These are phyloP conservation scores for Orbilia ellipsospora DNA, from an alignment of 2,329 filamentous ascomycete species.

Conservation along the genomic window DNA sequence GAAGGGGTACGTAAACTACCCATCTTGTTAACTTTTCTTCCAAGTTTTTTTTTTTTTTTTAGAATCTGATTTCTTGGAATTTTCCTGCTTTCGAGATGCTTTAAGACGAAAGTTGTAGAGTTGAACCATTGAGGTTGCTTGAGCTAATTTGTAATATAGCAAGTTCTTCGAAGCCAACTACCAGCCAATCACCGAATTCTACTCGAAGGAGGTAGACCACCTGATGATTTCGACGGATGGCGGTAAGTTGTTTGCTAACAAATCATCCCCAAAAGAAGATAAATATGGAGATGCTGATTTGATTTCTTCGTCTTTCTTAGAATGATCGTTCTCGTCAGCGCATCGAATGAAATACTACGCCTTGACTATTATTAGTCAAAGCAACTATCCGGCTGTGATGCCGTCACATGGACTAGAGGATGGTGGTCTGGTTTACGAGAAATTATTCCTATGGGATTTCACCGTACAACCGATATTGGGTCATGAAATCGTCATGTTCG, in stretches of 20 bases:
- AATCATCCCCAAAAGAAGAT: not conserved
- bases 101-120: no score
- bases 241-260: slow-evolving; percentile 17
- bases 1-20: slow-evolving; percentile 25
- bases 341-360: slow-evolving; percentile 15
- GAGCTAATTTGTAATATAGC: slow-evolving; percentile 11
- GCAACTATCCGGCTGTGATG: not conserved
- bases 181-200: slow-evolving; percentile 36
- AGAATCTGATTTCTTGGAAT: slow-evolving; percentile 2
- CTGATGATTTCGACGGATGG: slow-evolving; percentile 34
- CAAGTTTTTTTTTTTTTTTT: not conserved
- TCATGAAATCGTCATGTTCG: not conserved
- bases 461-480: not conserved
- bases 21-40: not conserved
- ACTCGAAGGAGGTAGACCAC: not conserved
- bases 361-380: slow-evolving; percentile 39
- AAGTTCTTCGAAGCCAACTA: slow-evolving; percentile 27
- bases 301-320: not conserved
- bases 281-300: no score
- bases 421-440: slow-evolving; percentile 37
- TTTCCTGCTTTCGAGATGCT: not conserved
- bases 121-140: no score
- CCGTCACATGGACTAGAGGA: not conserved
- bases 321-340: slow-evolving; percentile 39
- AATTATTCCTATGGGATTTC: not conserved